Conservation (phyloP, 1,139 yeast species). For the Hemisphaericaspora xylofermentans region DNA sequence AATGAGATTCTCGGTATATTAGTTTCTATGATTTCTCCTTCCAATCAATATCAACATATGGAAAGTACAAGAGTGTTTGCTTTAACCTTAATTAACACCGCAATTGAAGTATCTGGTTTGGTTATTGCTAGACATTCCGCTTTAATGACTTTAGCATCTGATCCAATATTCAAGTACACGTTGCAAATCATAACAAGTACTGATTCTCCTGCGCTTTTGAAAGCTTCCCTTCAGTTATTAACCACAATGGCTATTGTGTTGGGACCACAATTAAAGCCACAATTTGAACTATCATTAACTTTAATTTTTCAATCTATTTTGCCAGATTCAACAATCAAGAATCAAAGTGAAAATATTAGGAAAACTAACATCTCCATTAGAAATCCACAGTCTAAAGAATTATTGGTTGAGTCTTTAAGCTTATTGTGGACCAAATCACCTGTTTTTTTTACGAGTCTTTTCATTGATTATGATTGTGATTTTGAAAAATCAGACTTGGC, state of each 20-base stretch:
- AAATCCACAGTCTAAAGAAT: conserved; percentile 57
- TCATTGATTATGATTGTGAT: conserved; percentile 87
- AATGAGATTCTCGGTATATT: conserved; percentile 71
- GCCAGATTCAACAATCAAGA: conserved; percentile 29
- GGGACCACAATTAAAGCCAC: conserved; percentile 60
- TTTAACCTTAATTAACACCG: conserved; percentile 68
- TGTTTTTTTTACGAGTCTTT: conserved; percentile 70
- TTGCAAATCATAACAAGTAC: conserved; percentile 74
- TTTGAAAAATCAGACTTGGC: conserved; percentile 83
- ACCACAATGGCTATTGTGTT: conserved; percentile 63
- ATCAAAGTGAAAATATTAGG: conserved; percentile 27
- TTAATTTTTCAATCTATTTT: conserved; percentile 57
- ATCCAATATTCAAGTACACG: conserved; percentile 78
- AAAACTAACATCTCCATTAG: conserved; percentile 28
- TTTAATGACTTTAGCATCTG: conserved; percentile 67
- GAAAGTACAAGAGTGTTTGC: conserved; percentile 87
- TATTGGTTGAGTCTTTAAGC: conserved; percentile 80
- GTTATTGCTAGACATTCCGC: conserved; percentile 66
- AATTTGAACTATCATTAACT: conserved; percentile 63
- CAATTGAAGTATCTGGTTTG: conserved; percentile 79
- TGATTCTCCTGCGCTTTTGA: conserved; percentile 67
- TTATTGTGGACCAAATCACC: conserved; percentile 85
- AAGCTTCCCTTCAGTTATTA: conserved; percentile 73
- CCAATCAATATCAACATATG: conserved; percentile 79
- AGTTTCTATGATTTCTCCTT: conserved; percentile 81